A percentile compares a stretch with the other conserved stretches of the same genome.
These are phyloP conservation scores for Sugiyamaella boreocaroliniensis DNA, from an alignment of 805 yeast species.

Conservation along the genomic window DNA sequence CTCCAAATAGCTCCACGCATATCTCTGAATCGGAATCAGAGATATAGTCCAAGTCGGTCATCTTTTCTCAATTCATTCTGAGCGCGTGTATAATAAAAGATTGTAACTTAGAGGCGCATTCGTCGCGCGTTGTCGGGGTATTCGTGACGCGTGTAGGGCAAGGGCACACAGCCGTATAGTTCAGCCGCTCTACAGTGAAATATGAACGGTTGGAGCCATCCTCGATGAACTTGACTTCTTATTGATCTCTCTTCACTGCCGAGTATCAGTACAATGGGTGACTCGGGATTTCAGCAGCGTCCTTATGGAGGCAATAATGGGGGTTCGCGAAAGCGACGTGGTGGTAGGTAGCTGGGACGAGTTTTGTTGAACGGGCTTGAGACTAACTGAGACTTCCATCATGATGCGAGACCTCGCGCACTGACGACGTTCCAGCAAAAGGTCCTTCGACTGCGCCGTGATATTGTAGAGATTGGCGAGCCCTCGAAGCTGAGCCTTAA, in stretches of 20 bases:
- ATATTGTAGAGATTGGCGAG: constrained; percentile 57
- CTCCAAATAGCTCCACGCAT: not conserved
- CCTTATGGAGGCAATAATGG: not conserved
- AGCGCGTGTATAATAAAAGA: no score
- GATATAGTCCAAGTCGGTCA: not conserved
- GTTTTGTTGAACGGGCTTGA: not conserved
- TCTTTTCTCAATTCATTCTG: no score
- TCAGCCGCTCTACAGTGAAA: not conserved
- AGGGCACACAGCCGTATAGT: not conserved
- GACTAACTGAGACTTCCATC: not conserved
- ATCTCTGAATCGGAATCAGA: not conserved
- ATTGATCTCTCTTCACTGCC: not conserved
- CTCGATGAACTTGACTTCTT: no score
- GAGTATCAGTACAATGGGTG: not conserved
- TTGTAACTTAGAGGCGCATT: no score
- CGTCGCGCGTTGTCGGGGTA: not conserved
- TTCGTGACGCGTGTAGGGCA: no score
- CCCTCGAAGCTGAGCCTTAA: constrained; percentile 28
- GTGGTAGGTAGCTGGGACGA: not conserved
- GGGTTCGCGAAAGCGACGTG: not conserved
- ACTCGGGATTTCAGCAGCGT: not conserved
- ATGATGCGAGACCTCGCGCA: not conserved
- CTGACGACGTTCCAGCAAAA: not conserved
- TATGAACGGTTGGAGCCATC: not conserved
- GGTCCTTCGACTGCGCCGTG: constrained; percentile 27